Evolutionary conservation across 345 rosid species (phyloP).

Genomic region (Jatropha curcas): DNA sequence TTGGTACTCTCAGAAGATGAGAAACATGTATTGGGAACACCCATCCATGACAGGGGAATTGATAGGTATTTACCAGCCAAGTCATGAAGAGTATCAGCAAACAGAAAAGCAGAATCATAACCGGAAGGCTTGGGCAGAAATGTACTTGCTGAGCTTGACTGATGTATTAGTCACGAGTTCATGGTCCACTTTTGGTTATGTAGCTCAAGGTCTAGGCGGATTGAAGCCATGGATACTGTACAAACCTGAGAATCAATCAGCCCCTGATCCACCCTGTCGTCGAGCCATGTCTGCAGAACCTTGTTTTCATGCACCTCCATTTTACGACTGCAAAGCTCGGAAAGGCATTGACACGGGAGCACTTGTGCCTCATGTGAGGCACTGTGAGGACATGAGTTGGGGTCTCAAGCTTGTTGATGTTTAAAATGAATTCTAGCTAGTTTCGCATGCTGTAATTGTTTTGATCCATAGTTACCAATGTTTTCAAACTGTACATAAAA

Average conservation of each 20-base stretch:
- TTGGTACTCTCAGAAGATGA: slow-evolving; percentile 5
- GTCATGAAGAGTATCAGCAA: slow-evolving; percentile 1
- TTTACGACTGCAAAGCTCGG: not conserved
- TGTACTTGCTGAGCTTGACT: slow-evolving; percentile 2
- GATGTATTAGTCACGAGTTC: not conserved
- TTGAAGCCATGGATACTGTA: slow-evolving; percentile 6
- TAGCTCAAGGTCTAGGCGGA: slow-evolving; percentile 8
- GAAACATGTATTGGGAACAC: slow-evolving; percentile 6
- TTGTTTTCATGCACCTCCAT: slow-evolving; percentile 7
- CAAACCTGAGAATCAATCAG: slow-evolving; percentile 8
- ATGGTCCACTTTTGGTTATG: not conserved
- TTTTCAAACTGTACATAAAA: slow-evolving; percentile 14
- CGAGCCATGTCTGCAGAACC: slow-evolving; percentile 8
- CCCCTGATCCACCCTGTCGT: slow-evolving; percentile 2
- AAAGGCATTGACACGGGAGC: not conserved
- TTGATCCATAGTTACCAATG: not conserved
- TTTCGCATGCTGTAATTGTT: not conserved
- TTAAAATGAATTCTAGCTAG: not conserved
- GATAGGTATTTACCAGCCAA: not conserved
- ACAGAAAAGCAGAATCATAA: not conserved
- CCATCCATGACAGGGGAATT: not conserved
- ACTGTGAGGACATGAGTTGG: slow-evolving; percentile 4
- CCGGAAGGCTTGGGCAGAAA: slow-evolving; percentile 3
- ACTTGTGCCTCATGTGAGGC: not conserved
- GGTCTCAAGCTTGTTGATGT: slow-evolving; percentile 5